Base-by-base conservation (phyloP, 2,329 filamentous ascomycete genomes). In the Cladosporium sp. region DNA sequence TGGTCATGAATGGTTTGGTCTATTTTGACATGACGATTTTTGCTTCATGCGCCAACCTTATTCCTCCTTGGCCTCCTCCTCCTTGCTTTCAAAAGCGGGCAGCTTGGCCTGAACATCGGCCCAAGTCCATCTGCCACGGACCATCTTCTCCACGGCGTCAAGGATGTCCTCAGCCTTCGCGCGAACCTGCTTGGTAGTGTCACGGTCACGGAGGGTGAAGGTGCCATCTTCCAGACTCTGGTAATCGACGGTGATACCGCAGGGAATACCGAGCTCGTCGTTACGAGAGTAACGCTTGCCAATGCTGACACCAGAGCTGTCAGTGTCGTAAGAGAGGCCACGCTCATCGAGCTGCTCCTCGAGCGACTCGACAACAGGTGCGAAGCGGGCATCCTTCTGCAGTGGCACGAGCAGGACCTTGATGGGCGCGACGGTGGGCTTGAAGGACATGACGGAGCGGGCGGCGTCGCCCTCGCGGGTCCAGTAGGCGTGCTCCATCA, bases 401-500 rank as follows among this genome's bases (percentile, higher is more conserved):
- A 97, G 80, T 34, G 92, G 92, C 19, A 95, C 89, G 54, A 98
- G 83, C 53, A 97, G 81, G 48, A 96, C 90, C 77, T 96, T 96
- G 59, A 89, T 95, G 2, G 93, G 93, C n/a, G 93, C 90, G 49
- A 96, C 80, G 0, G 82, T 78, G 4, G 84, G 81, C 66, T 85
- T 82, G 76, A 90, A 89, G 7, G 84, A 88, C 56, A 90, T 77
- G 45, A 89, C 89, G 72, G 87, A 86, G 68, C 91, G 87, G 50
- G 89, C 85, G 70, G 93, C 90, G 61, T 92, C 87, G 58, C 81
- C 84, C 60, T 84, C 85, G 59, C 93, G 87, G 50, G 85, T 89
- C 92, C 93, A 98, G 81, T 91, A 98, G 69, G 82, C 84, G 74
- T 98, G 93, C 76, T 98, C 93, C 67, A 95, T 87, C 64, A 98